Base-by-base conservation (phyloP, 106 monocot genomes). In the Dendrobium chrysotoxum region DNA sequence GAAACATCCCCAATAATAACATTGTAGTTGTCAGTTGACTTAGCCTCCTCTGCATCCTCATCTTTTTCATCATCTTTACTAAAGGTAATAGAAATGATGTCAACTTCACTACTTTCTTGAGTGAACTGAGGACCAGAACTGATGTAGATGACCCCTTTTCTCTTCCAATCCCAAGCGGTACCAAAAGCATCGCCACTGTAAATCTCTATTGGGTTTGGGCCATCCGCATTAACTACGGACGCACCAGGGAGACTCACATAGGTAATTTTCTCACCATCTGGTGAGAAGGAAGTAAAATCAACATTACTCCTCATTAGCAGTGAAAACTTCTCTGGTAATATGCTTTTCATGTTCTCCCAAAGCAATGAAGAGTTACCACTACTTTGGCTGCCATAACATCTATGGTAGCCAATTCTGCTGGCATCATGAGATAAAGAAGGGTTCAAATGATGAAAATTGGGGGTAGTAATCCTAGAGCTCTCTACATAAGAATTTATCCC, bases 361-460 rank as follows among this genome's bases (percentile, higher is more conserved):
- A 90, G 41, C 77, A 91, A 71, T 10, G 89, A 73, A 58, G 94
- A 81, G 58, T 53, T 78, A 0, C 78, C 77, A 11, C 82, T 79
- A n/a, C n/a, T n/a, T n/a, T n/a, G n/a, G 18, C 78, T 26, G 4
- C 90, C 89, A n/a, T 92, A 80, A 85, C 97, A 97, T 5, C 94
- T 82, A 81, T 97, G 97, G 82, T 97, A 97, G 10, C 90, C 94
- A 55, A 97, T 77, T 7, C 64, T 72, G 2, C 75, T 39, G 7
- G 77, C 86, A 40, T 91, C 97, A 25, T 84, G 82, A 6, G 94
- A 92, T 31, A 97, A 72, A 68, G 94, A 97, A 25, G 94, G 97
- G 78, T 97, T 97, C 84, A 79, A 94, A 58, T 97, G 92, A 76
- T 97, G n/a, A n/a, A n/a, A n/a, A n/a, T n/a, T n/a, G n/a, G n/a